These are phyloP conservation scores for Malassezia caprae DNA, from an alignment of 1,284 basidiomycete species.

Conservation along the genomic window DNA sequence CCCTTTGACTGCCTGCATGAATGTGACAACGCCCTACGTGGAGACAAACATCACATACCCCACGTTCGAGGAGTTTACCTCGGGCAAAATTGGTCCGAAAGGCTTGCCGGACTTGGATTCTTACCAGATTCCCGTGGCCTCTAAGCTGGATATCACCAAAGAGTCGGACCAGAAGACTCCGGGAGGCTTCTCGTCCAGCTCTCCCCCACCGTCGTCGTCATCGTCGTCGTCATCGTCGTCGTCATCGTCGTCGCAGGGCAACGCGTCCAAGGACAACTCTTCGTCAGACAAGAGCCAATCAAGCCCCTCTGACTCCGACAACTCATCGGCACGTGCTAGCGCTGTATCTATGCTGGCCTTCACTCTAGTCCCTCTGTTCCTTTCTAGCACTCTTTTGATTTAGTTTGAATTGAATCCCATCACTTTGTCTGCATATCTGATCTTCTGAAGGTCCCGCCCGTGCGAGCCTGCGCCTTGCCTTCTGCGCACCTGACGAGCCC, in stretches of 20 bases:
- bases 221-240: too few species aligned
- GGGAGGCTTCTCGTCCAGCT: neutral
- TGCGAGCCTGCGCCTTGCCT: neutral
- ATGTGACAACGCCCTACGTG: slow-evolving; percentile 19
- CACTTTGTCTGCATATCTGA: too few species aligned
- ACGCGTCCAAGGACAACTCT: too few species aligned
- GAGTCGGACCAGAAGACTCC: neutral
- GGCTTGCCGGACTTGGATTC: slow-evolving; percentile 21
- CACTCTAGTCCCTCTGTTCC: neutral
- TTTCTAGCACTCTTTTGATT: neutral
- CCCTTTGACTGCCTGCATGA: slow-evolving; percentile 22
- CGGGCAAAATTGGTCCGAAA: slow-evolving; percentile 23
- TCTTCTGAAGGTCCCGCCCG: too few species aligned
- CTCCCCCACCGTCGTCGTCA: neutral
- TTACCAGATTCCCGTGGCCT: slow-evolving; percentile 13
- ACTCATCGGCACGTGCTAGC: neutral
- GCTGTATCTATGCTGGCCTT: neutral
- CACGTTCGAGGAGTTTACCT: slow-evolving; percentile 13
- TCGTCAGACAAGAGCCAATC: neutral
- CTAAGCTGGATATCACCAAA: neutral
- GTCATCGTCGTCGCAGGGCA: too few species aligned
- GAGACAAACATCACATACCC: slow-evolving; percentile 16
- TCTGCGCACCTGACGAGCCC: too few species aligned
- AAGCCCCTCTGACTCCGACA: neutral
- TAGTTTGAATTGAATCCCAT: neutral